phyloP scores from a whole-genome alignment of 495 filamentous ascomycete species.

The Hypomontagnella monticulosa region DNA sequence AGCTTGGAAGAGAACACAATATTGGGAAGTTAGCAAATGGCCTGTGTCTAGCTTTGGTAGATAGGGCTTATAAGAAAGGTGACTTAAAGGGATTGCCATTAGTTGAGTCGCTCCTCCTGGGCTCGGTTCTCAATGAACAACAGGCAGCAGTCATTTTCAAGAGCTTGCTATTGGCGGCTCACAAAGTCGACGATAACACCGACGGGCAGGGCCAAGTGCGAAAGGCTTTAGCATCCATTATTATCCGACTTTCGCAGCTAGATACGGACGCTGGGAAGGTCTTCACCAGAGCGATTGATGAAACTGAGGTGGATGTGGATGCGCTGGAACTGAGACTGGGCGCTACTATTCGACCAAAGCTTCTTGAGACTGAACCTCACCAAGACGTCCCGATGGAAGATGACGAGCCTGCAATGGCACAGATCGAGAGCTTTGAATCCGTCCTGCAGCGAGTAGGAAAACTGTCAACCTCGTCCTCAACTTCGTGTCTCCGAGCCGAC shows the following conservation, averaged over 20 bases:
- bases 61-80: constrained; percentile 69
- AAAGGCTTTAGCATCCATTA: constrained; percentile 68
- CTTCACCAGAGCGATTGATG: constrained; percentile 67
- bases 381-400: constrained; percentile 66
- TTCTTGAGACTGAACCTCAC: constrained; percentile 43
- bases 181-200: constrained; percentile 58
- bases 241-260: constrained; percentile 69
- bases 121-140: constrained; percentile 67
- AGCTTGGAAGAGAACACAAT: constrained; percentile 70
- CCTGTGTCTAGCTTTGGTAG: constrained; percentile 71
- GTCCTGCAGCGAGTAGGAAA: constrained; percentile 40
- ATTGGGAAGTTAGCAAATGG: constrained; percentile 80
- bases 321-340: constrained; percentile 76
- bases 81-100: constrained; percentile 64
- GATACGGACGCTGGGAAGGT: constrained; percentile 63
- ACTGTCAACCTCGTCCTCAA: constrained; percentile 52
- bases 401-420: constrained; percentile 38
- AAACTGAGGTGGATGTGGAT: constrained; percentile 70
- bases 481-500: constrained; percentile 60
- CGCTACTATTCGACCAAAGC: constrained; percentile 64
- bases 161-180: constrained; percentile 66
- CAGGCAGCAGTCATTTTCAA: constrained; percentile 70
- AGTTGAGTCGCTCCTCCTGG: constrained; percentile 68
- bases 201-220: constrained; percentile 62
- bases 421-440: constrained; percentile 37